These are phyloP conservation scores for Globisporangium cystogenes DNA, from an alignment of 352 stramenopile species.

Conservation along the genomic window DNA sequence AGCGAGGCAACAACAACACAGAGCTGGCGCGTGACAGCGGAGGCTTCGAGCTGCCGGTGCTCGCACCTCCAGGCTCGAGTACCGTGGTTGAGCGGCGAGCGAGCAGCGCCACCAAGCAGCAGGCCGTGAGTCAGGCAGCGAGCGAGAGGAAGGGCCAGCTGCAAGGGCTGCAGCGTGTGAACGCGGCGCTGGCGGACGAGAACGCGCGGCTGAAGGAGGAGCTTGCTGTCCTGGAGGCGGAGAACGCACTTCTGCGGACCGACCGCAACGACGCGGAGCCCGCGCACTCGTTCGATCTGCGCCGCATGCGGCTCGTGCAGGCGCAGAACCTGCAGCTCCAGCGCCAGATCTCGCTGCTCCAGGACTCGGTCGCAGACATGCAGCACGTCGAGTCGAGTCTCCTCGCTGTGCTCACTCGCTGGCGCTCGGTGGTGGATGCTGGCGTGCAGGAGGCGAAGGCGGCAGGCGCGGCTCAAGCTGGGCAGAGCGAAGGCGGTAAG, in stretches of 20 bases:
- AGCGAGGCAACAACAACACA: constrained; percentile 12
- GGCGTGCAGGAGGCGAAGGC: constrained; percentile 34
- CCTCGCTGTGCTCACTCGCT: constrained; percentile 26
- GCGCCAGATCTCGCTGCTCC: constrained; percentile 37
- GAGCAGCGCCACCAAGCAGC: constrained; percentile 7
- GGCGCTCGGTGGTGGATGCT: constrained; percentile 33
- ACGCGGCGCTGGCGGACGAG: constrained; percentile 23
- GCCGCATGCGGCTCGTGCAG: constrained; percentile 35
- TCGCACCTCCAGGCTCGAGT: not conserved
- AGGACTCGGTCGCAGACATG: constrained; percentile 26
- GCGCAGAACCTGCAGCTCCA: constrained; percentile 63
- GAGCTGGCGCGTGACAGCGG: not conserved
- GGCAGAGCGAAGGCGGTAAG: constrained; percentile 4
- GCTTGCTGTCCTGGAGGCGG: constrained; percentile 36
- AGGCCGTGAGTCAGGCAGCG: constrained; percentile 18
- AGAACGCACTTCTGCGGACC: constrained; percentile 28
- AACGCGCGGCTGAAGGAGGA: constrained; percentile 39
- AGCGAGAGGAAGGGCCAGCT: constrained; percentile 45
- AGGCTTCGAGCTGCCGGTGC: not conserved
- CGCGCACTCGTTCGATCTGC: constrained; percentile 16
- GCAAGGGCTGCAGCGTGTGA: constrained; percentile 38
- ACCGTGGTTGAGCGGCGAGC: constrained; percentile 26
- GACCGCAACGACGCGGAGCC: constrained; percentile 15
- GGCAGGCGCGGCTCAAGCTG: constrained; percentile 30
- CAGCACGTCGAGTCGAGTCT: constrained; percentile 35